Conservation (phyloP, 2,329 filamentous ascomycete genomes). For the Sporothrix variecibatus region DNA sequence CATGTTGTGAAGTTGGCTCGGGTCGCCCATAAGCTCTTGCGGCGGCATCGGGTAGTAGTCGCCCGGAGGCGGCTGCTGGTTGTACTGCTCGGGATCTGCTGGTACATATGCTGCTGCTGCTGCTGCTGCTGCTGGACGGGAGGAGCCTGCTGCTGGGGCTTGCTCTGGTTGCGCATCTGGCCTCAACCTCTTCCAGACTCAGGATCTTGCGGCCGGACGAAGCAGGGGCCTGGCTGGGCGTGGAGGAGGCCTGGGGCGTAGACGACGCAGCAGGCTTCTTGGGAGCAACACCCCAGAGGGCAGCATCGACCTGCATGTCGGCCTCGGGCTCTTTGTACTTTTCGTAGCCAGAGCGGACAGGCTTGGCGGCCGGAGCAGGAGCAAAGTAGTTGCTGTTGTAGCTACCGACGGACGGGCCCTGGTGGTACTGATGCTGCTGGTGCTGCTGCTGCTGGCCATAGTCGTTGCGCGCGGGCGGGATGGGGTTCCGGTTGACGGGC, state of each 20-base stretch:
- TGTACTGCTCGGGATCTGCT: constrained; percentile 34
- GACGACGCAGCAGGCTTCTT: constrained; percentile 49
- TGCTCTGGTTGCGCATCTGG: constrained; percentile 78
- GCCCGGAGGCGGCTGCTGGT: constrained; percentile 31
- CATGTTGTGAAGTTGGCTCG: constrained; percentile 7
- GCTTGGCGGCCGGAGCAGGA: constrained; percentile 37
- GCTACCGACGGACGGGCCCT: constrained; percentile 32
- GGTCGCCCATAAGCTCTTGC: constrained; percentile 24
- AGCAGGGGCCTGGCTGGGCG: constrained; percentile 38
- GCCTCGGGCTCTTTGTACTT: constrained; percentile 87
- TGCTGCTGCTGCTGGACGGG: constrained; percentile 32
- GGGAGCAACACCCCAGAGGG: constrained; percentile 81
- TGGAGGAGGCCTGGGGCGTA: constrained; percentile 32
- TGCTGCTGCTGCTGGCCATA: background rate
- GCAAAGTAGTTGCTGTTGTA: constrained; percentile 30
- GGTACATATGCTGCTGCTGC: constrained; percentile 34
- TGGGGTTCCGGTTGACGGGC: constrained; percentile 54
- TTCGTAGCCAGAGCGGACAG: constrained; percentile 82
- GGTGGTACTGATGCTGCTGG: background rate
- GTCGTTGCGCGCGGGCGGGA: constrained; percentile 36
- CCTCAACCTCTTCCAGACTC: constrained; percentile 96
- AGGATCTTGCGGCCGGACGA: constrained; percentile 71
- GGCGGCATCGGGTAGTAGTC: constrained; percentile 28
- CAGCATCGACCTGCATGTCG: constrained; percentile 88
- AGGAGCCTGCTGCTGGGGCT: constrained; percentile 41